phyloP scores from a whole-genome alignment of 2,329 filamentous ascomycete species.

The Aspergillus neotritici region DNA sequence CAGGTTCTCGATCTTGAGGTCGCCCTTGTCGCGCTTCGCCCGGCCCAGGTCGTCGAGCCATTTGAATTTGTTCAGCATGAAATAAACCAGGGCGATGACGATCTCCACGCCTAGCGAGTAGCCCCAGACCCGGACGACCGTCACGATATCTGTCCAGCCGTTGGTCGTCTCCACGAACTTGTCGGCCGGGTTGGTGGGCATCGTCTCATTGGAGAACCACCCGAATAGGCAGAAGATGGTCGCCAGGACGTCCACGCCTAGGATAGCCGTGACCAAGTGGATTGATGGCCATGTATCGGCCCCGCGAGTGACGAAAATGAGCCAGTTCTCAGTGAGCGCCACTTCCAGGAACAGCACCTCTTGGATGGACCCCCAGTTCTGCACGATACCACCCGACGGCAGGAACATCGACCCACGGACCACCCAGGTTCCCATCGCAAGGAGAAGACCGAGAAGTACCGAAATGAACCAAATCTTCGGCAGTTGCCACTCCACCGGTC shows the following conservation, averaged over 20 bases:
- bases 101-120: slow-evolving; percentile 49
- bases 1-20: slow-evolving; percentile 48
- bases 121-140: slow-evolving; percentile 47
- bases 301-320: slow-evolving; percentile 91
- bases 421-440: slow-evolving; percentile 68
- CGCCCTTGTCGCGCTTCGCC: slow-evolving; percentile 42
- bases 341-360: slow-evolving; percentile 84
- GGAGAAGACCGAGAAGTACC: slow-evolving; percentile 55
- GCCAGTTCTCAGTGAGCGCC: slow-evolving; percentile 89
- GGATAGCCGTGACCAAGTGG: slow-evolving; percentile 65
- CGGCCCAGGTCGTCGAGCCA: slow-evolving; percentile 47
- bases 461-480: slow-evolving; percentile 75
- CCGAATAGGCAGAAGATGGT: slow-evolving; percentile 72
- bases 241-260: slow-evolving; percentile 64
- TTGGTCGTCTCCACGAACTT: slow-evolving; percentile 37
- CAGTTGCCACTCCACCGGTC: slow-evolving; percentile 75
- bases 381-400: slow-evolving; percentile 63
- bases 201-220: slow-evolving; percentile 58
- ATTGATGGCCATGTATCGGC: slow-evolving; percentile 67
- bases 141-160: slow-evolving; percentile 55
- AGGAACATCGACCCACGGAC: slow-evolving; percentile 66
- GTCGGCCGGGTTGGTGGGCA: slow-evolving; percentile 25
- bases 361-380: slow-evolving; percentile 69
- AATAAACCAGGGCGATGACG: slow-evolving; percentile 49
- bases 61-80: slow-evolving; percentile 40